Evolutionary conservation across 495 filamentous ascomycete genomes (phyloP), one percentile per base, ranked within the genome.

Genomic region (Cryomyces antarcticus): DNA sequence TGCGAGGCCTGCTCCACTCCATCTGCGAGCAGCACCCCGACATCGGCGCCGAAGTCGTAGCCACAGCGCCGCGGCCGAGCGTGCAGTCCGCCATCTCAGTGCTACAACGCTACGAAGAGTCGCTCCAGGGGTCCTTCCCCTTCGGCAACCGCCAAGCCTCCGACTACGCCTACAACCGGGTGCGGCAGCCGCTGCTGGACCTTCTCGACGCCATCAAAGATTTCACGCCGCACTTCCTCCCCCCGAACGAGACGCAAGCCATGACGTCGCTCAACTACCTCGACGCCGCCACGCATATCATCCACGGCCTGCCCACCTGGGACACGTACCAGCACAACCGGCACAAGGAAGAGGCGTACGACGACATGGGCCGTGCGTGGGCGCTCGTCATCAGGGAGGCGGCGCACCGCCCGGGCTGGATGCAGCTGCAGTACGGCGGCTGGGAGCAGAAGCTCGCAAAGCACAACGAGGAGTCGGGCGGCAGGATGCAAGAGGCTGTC

Each of bases 281-380:
- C 28, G 84, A 97, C 45, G 78, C 73, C 24, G 89, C 78, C 12
- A 97, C 88, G 10, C 77, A 87, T 41, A 71, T 95, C 37, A 80
- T 96, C 38, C 88, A 96, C 57, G 70, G 74, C 11, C 65, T 97
- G 34, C 89, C 89, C 5, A 72, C 83, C 40, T 96, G 82, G 82
- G 78, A 80, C 47, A 80, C 74, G 42, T 80, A 77, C 35, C 72
- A 80, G 48, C 78, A 96, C 58, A 87, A 86, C 44, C 69, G 89
- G 49, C 81, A 89, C 65, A 93, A 94, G 58, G 75, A 89, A 47
- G 82, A 82, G 48, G 85, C 87, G 10, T 96, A 96, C 56, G 88
- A 97, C 51, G 92, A 95, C 57, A 83, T 97, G 37, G 77, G 82
- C 38, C 80, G 77, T 51, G 92, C 89, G 7, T 97, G 89, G 89